Evolutionary conservation across 257 asterid genomes (phyloP), one percentile per base, ranked within the genome.

Genomic region (Solanum corneliomulleri): DNA sequence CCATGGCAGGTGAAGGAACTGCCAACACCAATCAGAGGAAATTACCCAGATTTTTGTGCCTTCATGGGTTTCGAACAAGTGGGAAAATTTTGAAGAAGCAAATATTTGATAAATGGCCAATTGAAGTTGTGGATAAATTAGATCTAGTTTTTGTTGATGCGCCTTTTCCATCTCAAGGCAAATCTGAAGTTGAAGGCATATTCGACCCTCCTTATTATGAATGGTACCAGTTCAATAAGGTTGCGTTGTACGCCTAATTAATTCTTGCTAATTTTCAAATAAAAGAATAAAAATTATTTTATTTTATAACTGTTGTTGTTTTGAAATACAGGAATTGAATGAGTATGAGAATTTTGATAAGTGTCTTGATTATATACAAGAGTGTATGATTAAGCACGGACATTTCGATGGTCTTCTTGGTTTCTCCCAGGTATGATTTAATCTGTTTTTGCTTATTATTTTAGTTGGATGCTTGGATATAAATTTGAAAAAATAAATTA

Each of bases 341-440:
- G 94, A 91, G 47, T 95, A 97, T 69, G 60, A 89, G 90, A 93
- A 95, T 85, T 94, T 97, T 84, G 99, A 95, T 29, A 90, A 93
- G 87, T 95, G 97, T 86, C 93, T 97, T 89, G 94, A 92, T 52
- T 95, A 90, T 80, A 94, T 97, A 58, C 95, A 97, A 91, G 95
- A 94, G 35, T 93, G 68, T 90, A 92, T 97, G 92, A 88, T 96
- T 20, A 91, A 93, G 47, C 88, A 91, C 56, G 99, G 97, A 6
- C 99, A 98, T 4, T 91, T 95, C 90, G 99, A 97, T 88, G 99
- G 99, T n/a, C 97, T 95, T 90, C 96, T 97, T 87, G 99, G 99
- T 71, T 97, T 97, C 88, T 97, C 99, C 21, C 99, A 95, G 98
- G 99, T 93, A 37, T 31, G 58, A 69, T 82, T 39, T 41, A 6